phyloP scores from a whole-genome alignment of 768 basidiomycete genomes.

The Suillus discolor region DNA sequence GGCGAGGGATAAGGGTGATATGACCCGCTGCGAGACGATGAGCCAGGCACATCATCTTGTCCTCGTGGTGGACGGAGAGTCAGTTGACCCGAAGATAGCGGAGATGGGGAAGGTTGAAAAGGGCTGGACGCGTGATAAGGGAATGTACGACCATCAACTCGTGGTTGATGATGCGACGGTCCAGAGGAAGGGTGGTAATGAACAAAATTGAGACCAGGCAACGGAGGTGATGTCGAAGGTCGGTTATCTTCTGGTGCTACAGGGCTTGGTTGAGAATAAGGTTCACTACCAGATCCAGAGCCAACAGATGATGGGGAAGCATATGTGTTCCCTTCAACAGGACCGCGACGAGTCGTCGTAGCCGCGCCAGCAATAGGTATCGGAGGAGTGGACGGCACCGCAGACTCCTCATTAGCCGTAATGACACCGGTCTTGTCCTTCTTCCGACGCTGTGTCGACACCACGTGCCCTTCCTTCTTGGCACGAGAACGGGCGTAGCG shows the following conservation, averaged over 20 bases:
- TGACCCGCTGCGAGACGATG: constrained; percentile 38
- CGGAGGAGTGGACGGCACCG: constrained; percentile 23
- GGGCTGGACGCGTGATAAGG: constrained; percentile 25
- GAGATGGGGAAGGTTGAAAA: constrained; percentile 49
- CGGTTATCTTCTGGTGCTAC: constrained; percentile 42
- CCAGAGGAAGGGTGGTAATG: constrained; percentile 52
- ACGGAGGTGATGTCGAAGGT: constrained; percentile 72
- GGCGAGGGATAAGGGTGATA: constrained; percentile 37
- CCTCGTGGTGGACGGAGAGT: constrained; percentile 39
- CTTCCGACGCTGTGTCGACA: constrained; percentile 57
- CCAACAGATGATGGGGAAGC: constrained; percentile 49
- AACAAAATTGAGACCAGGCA: constrained; percentile 54
- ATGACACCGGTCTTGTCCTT: constrained; percentile 49
- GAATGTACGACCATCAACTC: constrained; percentile 30
- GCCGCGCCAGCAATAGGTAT: constrained; percentile 46
- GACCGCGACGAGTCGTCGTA: constrained; percentile 45
- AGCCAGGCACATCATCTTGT: constrained; percentile 37
- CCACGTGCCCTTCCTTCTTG: constrained; percentile 76
- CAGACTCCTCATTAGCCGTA: constrained; percentile 28
- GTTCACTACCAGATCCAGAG: constrained; percentile 60
- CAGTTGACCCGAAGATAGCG: constrained; percentile 29
- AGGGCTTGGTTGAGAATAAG: constrained; percentile 50
- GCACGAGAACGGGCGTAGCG: constrained; percentile 86
- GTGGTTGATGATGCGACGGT: constrained; percentile 32
- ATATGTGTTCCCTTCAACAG: constrained; percentile 53